Conservation (phyloP, 208 protist species). For the Trypanosoma brucei region DNA sequence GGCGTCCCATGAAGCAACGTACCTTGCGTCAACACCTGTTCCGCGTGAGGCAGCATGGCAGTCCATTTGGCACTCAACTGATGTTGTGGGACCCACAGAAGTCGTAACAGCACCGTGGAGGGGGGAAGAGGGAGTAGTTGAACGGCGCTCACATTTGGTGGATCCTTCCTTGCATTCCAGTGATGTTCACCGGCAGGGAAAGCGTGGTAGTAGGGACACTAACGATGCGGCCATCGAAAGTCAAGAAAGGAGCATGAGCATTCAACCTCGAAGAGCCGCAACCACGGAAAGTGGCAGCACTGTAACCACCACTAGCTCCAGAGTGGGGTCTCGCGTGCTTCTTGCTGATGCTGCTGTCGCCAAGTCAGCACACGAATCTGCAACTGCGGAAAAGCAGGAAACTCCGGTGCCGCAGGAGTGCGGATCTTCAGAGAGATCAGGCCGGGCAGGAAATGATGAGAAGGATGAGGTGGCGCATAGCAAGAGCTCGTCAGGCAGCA, state of each 20-base stretch:
- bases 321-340: too few species aligned
- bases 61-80: slow-evolving; percentile 11
- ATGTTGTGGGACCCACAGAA: neutral
- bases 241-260: too few species aligned
- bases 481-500: too few species aligned
- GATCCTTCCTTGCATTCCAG: too few species aligned
- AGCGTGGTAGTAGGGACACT: too few species aligned
- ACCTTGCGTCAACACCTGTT: neutral
- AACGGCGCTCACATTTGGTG: neutral
- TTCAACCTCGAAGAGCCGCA: neutral
- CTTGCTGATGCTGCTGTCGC: neutral
- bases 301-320: neutral
- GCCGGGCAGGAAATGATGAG: too few species aligned
- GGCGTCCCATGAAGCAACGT: slow-evolving; percentile 9
- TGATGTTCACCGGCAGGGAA: too few species aligned
- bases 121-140: neutral
- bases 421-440: too few species aligned
- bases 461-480: too few species aligned
- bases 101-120: neutral
- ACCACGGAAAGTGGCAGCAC: neutral
- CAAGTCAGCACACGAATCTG: neutral
- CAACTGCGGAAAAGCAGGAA: too few species aligned
- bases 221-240: too few species aligned
- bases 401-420: too few species aligned
- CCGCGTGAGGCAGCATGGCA: slow-evolving; percentile 10